A percentile compares a stretch with the other conserved stretches of the same genome.
Conservation (phyloP, 495 filamentous ascomycete species). For the Ramalina intermedia region DNA sequence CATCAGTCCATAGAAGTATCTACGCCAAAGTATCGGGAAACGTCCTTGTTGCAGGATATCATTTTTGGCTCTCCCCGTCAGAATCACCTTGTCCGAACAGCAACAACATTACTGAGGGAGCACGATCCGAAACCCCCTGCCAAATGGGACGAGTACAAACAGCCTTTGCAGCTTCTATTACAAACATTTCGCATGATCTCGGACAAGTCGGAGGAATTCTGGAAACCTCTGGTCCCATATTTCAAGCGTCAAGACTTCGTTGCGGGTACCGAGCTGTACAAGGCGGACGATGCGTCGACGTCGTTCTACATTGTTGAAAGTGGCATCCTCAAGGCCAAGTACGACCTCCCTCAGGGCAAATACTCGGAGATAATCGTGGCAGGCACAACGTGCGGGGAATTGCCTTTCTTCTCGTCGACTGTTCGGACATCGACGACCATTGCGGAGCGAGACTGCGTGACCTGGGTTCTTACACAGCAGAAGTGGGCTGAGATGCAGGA, state of each 20-base stretch:
- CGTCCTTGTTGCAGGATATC: constrained; percentile 22
- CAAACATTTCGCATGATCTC: constrained; percentile 76
- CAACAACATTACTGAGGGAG: constrained; percentile 54
- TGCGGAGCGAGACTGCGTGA: constrained; percentile 65
- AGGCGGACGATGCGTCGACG: constrained; percentile 50
- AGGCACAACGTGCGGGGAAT: constrained; percentile 86
- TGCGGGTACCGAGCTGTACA: constrained; percentile 59
- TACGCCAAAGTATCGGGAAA: constrained; percentile 7
- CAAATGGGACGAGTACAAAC: constrained; percentile 71
- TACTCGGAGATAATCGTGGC: constrained; percentile 87
- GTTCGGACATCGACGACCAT: constrained; percentile 72
- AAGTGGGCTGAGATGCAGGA: constrained; percentile 58
- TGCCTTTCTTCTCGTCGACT: constrained; percentile 90
- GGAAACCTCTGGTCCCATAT: constrained; percentile 62
- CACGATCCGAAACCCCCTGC: constrained; percentile 34
- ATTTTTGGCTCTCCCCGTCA: constrained; percentile 66
- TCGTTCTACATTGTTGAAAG: constrained; percentile 87
- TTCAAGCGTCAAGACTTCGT: constrained; percentile 52
- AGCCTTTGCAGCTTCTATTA: constrained; percentile 78
- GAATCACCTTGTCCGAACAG: constrained; percentile 61
- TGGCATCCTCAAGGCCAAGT: constrained; percentile 79
- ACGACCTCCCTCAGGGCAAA: constrained; percentile 74
- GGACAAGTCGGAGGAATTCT: constrained; percentile 81
- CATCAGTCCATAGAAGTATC: constrained; percentile 11
- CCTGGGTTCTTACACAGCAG: constrained; percentile 61